Percentiles rank a stretch among this genome's conserved stretches.
Evolutionary conservation across 805 yeast genomes (phyloP).

Genomic region (Suhomyces vadensis): DNA sequence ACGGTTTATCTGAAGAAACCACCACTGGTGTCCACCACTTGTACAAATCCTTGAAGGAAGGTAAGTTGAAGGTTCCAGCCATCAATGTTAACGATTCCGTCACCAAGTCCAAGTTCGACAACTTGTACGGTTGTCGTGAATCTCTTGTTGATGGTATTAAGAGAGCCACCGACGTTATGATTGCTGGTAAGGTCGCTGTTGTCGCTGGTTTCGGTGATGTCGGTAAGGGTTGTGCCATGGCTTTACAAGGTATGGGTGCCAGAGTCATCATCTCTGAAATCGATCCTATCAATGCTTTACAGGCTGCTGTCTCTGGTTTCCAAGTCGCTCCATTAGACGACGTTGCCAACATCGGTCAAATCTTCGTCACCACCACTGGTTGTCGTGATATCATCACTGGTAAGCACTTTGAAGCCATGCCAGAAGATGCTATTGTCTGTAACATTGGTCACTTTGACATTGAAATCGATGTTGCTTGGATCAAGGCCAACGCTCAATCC

Average conservation of each 20-base stretch:
- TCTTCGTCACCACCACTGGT: conserved; percentile 98
- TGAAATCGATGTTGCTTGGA: conserved; percentile 99
- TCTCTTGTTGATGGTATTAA: conserved; percentile 97
- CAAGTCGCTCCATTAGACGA: conserved; percentile 95
- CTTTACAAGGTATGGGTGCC: conserved; percentile 98
- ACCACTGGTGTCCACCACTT: conserved; percentile 99
- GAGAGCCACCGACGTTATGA: conserved; percentile 99
- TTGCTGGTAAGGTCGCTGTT: conserved; percentile 98
- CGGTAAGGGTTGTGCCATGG: conserved; percentile 99
- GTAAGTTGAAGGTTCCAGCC: conserved; percentile 94
- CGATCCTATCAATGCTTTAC: conserved; percentile 98
- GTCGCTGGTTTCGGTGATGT: conserved; percentile 99
- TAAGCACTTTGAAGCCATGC: conserved; percentile 86
- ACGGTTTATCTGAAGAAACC: conserved; percentile 97
- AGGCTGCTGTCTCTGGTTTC: conserved; percentile 99
- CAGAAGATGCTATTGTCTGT: conserved; percentile 99
- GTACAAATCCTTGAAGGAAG: conserved; percentile 92
- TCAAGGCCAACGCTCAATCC: conserved; percentile 89
- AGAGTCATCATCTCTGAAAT: conserved; percentile 96
- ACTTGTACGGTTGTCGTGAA: conserved; percentile 99
- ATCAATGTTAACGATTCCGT: conserved; percentile 98
- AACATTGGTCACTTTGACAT: conserved; percentile 99
- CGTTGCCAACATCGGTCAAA: conserved; percentile 90
- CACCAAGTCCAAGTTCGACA: conserved; percentile 98
- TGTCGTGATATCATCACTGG: conserved; percentile 97